Evolutionary conservation across 2,329 filamentous ascomycete species (phyloP), one percentile per base, ranked within the genome.

Genomic region (Talaromyces sp.): DNA sequence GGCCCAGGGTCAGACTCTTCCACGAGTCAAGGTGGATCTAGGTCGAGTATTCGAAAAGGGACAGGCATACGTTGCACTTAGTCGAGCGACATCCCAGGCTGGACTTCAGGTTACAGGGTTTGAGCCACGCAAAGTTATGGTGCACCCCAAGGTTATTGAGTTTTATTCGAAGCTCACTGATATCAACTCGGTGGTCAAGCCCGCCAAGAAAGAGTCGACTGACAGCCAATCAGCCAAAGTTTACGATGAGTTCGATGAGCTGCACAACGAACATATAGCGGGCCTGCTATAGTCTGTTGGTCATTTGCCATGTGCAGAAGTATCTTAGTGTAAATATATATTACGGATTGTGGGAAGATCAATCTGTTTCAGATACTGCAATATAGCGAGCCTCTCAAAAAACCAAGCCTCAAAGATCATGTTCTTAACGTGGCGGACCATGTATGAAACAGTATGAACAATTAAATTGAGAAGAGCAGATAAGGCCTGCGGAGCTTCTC

Each of bases 11-110:
- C 94, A 98, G 77, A 98, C 94, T 38, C 81, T 97, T 29, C 93
- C 96, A 73, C 86, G 94, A 60, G 95, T 99, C 67, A 96, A 96
- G 74, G 95, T 99, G 29, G 93, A 99, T 75, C 83, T 99, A 0
- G 91, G 92, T 34, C 90, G 88, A 68, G 91, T 97, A 1, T 99
- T 99, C 72, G 95, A 99, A 76, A 97, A 97, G 77, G 95, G 95
- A 0, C 95, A 99, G 77, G 95, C 95, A 5, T 99, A 99, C 74
- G 95, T 99, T 61, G 95, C 95, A 61, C 86, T 99, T 15, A 96
- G 92, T 82, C 91, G 95, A 78, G 95, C 95, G 15, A 96, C 92
- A 1, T 91, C 85, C 66, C 93, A 97, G 80, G 85, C 88, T 19
- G 95, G 95, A 0, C 81, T 99, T 22, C 92, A 97, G 74, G 93